phyloP scores from a whole-genome alignment of 2,329 filamentous ascomycete genomes.

The Colletotrichum nymphaeae region DNA sequence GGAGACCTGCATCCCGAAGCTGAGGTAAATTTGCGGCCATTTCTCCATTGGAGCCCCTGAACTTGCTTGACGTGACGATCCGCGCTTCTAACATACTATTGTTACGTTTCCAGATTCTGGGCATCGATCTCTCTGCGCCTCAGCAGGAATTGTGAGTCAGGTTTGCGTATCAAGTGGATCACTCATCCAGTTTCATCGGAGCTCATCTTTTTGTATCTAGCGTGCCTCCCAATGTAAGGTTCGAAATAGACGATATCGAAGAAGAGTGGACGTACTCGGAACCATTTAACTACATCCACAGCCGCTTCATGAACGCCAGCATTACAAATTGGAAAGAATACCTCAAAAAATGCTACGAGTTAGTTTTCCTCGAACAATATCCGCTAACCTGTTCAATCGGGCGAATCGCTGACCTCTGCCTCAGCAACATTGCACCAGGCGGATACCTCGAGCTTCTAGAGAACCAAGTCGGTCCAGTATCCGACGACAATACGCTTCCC shows the following conservation, averaged over 20 bases:
- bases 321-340: background rate
- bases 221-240: background rate
- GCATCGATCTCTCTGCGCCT: background rate
- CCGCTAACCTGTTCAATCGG: background rate
- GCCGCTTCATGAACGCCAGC: background rate
- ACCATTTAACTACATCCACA: background rate
- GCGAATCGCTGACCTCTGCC: background rate
- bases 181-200: background rate
- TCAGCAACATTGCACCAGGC: background rate
- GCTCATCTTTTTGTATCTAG: too few species aligned
- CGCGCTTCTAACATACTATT: background rate
- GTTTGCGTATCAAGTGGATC: background rate
- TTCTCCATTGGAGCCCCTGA: background rate
- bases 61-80: too few species aligned
- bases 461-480: background rate
- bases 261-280: background rate
- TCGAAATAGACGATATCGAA: background rate
- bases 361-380: fast-evolving
- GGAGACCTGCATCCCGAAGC: conserved; percentile 44
- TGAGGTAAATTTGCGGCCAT: conserved; percentile 34
- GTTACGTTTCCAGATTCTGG: background rate
- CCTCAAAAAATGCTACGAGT: background rate
- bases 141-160: background rate
- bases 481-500: background rate
- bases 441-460: background rate